These are phyloP conservation scores for Colletotrichum aenigma DNA, from an alignment of 2,329 filamentous ascomycete genomes.

Conservation along the genomic window DNA sequence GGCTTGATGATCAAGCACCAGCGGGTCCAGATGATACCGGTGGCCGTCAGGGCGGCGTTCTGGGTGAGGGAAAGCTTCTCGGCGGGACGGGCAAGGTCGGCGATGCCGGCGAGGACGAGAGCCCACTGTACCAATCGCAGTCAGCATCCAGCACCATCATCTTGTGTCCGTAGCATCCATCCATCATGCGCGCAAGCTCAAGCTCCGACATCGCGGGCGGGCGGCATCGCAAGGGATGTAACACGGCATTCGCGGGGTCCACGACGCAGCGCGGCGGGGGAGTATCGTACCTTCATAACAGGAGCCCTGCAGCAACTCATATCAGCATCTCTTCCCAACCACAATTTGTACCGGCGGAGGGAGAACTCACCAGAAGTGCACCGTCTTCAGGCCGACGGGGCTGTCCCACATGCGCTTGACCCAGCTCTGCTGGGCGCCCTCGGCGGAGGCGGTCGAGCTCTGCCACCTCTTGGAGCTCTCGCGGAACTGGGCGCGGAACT, in stretches of 20 bases:
- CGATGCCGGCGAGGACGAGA: constrained; percentile 88
- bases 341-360: neutral
- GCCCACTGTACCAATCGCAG: constrained; percentile 68
- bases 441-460: constrained; percentile 63
- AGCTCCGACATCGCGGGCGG: constrained; percentile 12
- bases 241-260: neutral
- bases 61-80: constrained; percentile 93
- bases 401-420: constrained; percentile 86
- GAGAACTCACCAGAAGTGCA: constrained; percentile 87
- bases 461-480: constrained; percentile 66
- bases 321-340: neutral
- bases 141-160: neutral
- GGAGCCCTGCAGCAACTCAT: constrained; percentile 69
- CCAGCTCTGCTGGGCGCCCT: constrained; percentile 54
- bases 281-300: constrained; percentile 73
- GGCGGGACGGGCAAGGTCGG: constrained; percentile 89
- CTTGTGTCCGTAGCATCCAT: neutral
- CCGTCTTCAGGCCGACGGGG: constrained; percentile 84
- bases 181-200: neutral
- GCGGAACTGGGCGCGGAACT: constrained; percentile 46
- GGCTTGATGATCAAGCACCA: constrained; percentile 99
- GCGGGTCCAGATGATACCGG: constrained; percentile 95
- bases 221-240: constrained; percentile 11
- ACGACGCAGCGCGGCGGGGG: constrained; percentile 46
- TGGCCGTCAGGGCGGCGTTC: constrained; percentile 88